These are phyloP conservation scores for Podaxis sp. DNA, from an alignment of 768 basidiomycete genomes.

Conservation along the genomic window DNA sequence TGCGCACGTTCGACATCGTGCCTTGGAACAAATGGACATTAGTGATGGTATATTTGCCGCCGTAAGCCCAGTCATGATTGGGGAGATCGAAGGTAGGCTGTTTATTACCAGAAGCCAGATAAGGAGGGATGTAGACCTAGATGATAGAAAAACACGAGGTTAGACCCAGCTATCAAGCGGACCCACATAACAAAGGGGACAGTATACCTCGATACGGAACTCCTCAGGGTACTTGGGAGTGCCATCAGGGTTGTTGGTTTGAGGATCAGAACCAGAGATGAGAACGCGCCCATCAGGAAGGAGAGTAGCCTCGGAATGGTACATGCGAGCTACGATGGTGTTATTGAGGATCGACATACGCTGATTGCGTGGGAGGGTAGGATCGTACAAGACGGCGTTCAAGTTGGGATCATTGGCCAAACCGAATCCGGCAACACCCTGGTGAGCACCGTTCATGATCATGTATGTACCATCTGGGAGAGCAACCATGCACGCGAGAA, in stretches of 20 bases:
- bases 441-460: slow-evolving; percentile 72
- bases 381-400: slow-evolving; percentile 69
- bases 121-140: slow-evolving; percentile 84
- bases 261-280: slow-evolving; percentile 75
- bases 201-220: slow-evolving; percentile 56
- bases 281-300: slow-evolving; percentile 75
- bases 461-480: slow-evolving; percentile 76
- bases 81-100: slow-evolving; percentile 65
- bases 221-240: slow-evolving; percentile 65
- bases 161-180: background rate
- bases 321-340: slow-evolving; percentile 74
- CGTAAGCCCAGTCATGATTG: slow-evolving; percentile 63
- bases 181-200: background rate
- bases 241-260: slow-evolving; percentile 44
- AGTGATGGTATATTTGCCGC: slow-evolving; percentile 52
- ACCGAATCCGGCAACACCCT: slow-evolving; percentile 75
- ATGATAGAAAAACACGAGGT: slow-evolving; percentile 17
- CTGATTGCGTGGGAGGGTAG: slow-evolving; percentile 52
- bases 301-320: slow-evolving; percentile 75
- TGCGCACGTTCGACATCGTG: slow-evolving; percentile 42
- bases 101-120: slow-evolving; percentile 60
- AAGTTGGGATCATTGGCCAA: slow-evolving; percentile 64
- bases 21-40: slow-evolving; percentile 47
- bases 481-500: slow-evolving; percentile 73
- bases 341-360: slow-evolving; percentile 66